phyloP scores from a whole-genome alignment of 306 rosid genomes.

The Hylodesmum podocarpum region DNA sequence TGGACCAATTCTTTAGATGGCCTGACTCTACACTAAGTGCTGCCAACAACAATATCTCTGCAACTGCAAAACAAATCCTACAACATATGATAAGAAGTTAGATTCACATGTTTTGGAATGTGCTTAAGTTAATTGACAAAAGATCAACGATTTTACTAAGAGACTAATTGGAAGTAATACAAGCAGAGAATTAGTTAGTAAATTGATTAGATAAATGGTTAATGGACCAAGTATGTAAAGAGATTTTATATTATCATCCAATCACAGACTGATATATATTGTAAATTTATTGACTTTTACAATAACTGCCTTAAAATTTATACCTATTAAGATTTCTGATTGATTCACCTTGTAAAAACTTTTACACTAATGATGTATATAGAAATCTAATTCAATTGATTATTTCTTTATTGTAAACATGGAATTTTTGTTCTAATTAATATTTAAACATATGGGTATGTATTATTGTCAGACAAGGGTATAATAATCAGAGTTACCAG shows the following conservation, averaged over 20 bases:
- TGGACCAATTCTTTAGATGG: slow-evolving; percentile 71
- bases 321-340: too few relatives aligned
- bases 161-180: not conserved
- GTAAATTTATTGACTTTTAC: not conserved
- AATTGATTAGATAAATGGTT: not conserved
- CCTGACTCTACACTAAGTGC: slow-evolving; percentile 86
- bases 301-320: not conserved
- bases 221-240: too few relatives aligned
- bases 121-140: not conserved
- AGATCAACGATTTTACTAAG: not conserved
- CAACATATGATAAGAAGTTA: not conserved
- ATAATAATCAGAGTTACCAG: not conserved
- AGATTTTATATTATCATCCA: not conserved
- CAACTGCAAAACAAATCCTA: slow-evolving; percentile 87
- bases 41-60: slow-evolving; percentile 73
- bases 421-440: too few relatives aligned
- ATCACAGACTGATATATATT: not conserved
- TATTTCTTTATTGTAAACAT: too few relatives aligned
- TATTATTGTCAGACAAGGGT: not conserved
- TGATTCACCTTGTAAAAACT: too few relatives aligned
- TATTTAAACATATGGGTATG: not conserved
- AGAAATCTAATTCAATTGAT: too few relatives aligned
- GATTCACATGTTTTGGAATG: not conserved
- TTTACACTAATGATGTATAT: too few relatives aligned
- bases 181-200: not conserved